Evolutionary conservation across 2,329 filamentous ascomycete species (phyloP), one percentile per base, ranked within the genome.

Genomic region (Aureobasidium mangrovei): DNA sequence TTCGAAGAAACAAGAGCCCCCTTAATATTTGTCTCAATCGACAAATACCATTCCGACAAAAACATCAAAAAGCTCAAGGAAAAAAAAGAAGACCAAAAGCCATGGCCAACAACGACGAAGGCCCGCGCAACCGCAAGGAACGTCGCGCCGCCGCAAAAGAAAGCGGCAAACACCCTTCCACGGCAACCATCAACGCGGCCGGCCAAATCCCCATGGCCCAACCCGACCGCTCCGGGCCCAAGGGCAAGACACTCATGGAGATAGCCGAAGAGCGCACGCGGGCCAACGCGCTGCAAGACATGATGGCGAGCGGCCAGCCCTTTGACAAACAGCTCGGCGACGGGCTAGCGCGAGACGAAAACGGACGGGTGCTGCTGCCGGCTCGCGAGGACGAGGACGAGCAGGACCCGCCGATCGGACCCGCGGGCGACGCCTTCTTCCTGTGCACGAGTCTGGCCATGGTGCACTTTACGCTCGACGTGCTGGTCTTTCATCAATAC

Each of bases 401-500:
- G 12, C 69, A 72, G 18, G 70, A 70, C 40, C 70, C 72, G 6
- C 63, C 71, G 0, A 70, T 78, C 24, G 74, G 76, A 1, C 71
- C 75, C 6, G 40, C 71, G 1, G 75, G 70, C 38, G 69, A 77
- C 53, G 70, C 75, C 1, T 60, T 78, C 27, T 71, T 78, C 53
- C 77, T 74, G 63, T 66, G 71, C 5, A 70, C 80, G 8, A 82
- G 81, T 58, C 70, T 93, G 62, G 75, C 80, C 9, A 86, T 84
- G 74, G 70, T 91, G 48, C 86, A 91, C 65, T 83, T 90, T 61
- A 88, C 85, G 0, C 77, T 93, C 51, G 87, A 91, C 64, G 82
- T 90, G 36, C 74, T 93, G 8, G 86, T 90, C 26, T 85, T 89
- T 66, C 78, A 84, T 61, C 88, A 93, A 69, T 93, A 88, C 63